Evolutionary conservation across 1,284 basidiomycete species (phyloP).

Genomic region (Ceratobasidium sp.): DNA sequence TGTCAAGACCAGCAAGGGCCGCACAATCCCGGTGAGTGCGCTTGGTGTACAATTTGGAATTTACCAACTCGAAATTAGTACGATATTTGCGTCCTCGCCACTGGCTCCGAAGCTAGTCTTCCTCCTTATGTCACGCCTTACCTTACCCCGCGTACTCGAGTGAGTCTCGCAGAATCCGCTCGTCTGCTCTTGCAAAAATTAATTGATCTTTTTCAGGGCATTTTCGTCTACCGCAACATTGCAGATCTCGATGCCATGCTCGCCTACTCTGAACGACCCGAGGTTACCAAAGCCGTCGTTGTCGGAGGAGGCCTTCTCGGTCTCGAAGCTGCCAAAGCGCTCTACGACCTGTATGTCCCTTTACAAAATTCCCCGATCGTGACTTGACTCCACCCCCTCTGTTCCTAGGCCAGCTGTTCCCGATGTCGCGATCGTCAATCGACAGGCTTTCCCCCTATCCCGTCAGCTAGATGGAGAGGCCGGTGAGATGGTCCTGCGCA

Average conservation of each 20-base stretch:
- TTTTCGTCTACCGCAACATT: slow-evolving; percentile 82
- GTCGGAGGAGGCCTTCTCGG: slow-evolving; percentile 81
- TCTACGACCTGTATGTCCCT: slow-evolving; percentile 69
- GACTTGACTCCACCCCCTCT: neutral
- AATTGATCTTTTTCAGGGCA: slow-evolving; percentile 57
- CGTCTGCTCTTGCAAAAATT: neutral
- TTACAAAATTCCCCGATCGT: neutral
- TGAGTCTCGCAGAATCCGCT: neutral
- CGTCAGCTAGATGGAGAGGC: slow-evolving; percentile 79
- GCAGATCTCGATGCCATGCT: slow-evolving; percentile 73
- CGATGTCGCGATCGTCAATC: slow-evolving; percentile 69
- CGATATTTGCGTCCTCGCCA: slow-evolving; percentile 75
- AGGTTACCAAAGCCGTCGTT: slow-evolving; percentile 66
- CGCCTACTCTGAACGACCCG: slow-evolving; percentile 64
- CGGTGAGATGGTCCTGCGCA: slow-evolving; percentile 74
- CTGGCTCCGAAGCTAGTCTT: slow-evolving; percentile 76
- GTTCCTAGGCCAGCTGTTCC: slow-evolving; percentile 55
- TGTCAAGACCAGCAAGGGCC: slow-evolving; percentile 64
- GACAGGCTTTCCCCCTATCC: slow-evolving; percentile 72
- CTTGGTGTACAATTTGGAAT: neutral
- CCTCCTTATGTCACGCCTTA: slow-evolving; percentile 69
- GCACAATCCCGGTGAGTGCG: slow-evolving; percentile 50
- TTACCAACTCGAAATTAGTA: slow-evolving; percentile 60
- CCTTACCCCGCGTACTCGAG: slow-evolving; percentile 42
- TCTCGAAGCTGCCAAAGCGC: slow-evolving; percentile 80